phyloP scores from a whole-genome alignment of 2,329 filamentous ascomycete species.

The Lecanicillium sp. region DNA sequence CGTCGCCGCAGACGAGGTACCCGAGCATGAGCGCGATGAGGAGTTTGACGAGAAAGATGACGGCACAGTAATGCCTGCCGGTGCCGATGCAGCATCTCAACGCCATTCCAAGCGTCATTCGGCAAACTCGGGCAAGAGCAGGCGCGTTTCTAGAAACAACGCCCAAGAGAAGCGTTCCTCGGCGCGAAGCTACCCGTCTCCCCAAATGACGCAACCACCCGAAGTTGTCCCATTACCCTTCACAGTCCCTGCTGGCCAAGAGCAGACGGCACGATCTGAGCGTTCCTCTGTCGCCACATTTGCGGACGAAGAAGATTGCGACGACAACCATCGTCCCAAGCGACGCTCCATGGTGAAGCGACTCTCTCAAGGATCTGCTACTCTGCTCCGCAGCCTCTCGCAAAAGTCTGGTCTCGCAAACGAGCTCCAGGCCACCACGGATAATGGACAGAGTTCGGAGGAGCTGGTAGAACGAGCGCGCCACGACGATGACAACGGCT shows the following conservation, averaged over 20 bases:
- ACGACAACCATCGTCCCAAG: constrained; percentile 13
- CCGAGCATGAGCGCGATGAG: constrained; percentile 17
- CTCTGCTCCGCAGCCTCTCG: constrained; percentile 30
- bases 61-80: background rate
- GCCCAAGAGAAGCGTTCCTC: constrained; percentile 4
- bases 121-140: constrained; percentile 8
- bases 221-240: constrained; percentile 60
- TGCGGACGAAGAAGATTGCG: constrained; percentile 50
- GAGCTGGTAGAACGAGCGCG: constrained; percentile 31
- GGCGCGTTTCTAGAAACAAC: constrained; percentile 15
- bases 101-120: constrained; percentile 5
- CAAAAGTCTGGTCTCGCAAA: constrained; percentile 12
- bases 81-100: background rate
- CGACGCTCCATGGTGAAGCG: constrained; percentile 36
- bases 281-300: constrained; percentile 64
- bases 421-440: constrained; percentile 9
- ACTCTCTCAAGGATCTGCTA: constrained; percentile 37
- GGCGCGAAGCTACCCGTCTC: constrained; percentile 9
- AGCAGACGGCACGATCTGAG: constrained; percentile 34
- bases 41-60: constrained; percentile 16
- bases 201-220: constrained; percentile 26
- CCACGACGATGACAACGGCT: constrained; percentile 38
- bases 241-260: constrained; percentile 41
- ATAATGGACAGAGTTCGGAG: constrained; percentile 35
- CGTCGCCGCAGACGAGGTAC: constrained; percentile 42